Conservation (phyloP, 108 stramenopile genomes). For the Fragilaria crotonensis region DNA sequence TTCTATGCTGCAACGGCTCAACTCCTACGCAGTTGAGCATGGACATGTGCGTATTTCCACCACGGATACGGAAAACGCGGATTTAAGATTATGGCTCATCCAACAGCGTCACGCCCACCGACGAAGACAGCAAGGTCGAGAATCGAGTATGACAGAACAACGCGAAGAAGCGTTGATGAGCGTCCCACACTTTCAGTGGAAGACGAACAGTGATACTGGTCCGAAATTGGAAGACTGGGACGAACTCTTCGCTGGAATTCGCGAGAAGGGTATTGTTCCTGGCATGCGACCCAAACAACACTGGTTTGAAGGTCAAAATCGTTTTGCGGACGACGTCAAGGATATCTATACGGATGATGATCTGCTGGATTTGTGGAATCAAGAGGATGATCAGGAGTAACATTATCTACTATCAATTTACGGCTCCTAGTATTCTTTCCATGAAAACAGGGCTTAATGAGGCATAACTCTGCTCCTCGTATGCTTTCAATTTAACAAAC, state of each 20-base stretch:
- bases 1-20: constrained; percentile 23
- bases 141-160: constrained; percentile 19
- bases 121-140: constrained; percentile 2
- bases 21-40: constrained; percentile 23
- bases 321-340: constrained; percentile 22
- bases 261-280: constrained; percentile 41
- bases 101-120: constrained; percentile 35
- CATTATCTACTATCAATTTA: too few species aligned
- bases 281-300: constrained; percentile 29
- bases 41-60: constrained; percentile 23
- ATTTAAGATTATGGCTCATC: constrained; percentile 42
- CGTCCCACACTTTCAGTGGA: constrained; percentile 41
- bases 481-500: too few species aligned
- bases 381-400: constrained; percentile 35
- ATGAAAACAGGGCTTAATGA: too few species aligned
- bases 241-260: constrained; percentile 34
- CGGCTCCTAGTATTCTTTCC: too few species aligned
- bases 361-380: constrained; percentile 48
- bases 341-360: constrained; percentile 43
- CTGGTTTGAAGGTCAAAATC: constrained; percentile 44
- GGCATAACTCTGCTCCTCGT: too few species aligned
- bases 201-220: constrained; percentile 3
- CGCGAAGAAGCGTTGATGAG: constrained; percentile 25
- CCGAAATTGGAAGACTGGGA: constrained; percentile 43
- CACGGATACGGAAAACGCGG: constrained; percentile 20